phyloP scores from a whole-genome alignment of 305 asterid genomes.

The Fraxinus paxiana region DNA sequence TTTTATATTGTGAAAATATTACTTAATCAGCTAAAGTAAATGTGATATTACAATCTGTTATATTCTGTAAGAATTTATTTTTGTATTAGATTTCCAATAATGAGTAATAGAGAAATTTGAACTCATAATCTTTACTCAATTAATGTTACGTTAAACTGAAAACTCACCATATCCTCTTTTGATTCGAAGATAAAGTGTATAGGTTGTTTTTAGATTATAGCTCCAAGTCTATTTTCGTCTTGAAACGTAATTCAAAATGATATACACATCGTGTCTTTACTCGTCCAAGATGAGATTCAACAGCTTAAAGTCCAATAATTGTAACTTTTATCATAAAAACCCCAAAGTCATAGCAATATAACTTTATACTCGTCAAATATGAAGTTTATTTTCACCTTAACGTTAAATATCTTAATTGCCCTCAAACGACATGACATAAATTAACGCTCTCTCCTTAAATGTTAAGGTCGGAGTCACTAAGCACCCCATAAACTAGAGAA shows the following conservation, averaged over 20 bases:
- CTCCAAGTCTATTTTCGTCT: not conserved
- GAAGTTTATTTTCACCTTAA: not conserved
- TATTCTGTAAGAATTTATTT: not conserved
- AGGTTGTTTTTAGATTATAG: not conserved
- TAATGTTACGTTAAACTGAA: not conserved
- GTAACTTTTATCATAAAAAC: not conserved
- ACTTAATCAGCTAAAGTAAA: not conserved
- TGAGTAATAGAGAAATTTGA: not conserved
- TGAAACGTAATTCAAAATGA: not conserved
- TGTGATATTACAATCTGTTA: not conserved
- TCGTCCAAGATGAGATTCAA: not conserved
- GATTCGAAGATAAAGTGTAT: too few relatives aligned
- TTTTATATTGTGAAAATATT: not conserved
- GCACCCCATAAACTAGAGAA: not conserved
- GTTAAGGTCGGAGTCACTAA: not conserved
- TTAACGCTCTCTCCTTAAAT: too few relatives aligned
- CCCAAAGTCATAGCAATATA: too few relatives aligned
- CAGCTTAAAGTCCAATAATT: not conserved
- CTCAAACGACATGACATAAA: not conserved
- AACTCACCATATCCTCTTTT: not conserved
- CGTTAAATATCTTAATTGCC: not conserved
- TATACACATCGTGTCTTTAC: not conserved
- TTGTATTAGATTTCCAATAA: not conserved
- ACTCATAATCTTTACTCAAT: not conserved
- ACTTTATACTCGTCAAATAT: not conserved